A percentile compares a stretch with the other conserved stretches of the same genome.
phyloP scores from a whole-genome alignment of 805 yeast genomes.

The Wickerhamiella nectarea region DNA sequence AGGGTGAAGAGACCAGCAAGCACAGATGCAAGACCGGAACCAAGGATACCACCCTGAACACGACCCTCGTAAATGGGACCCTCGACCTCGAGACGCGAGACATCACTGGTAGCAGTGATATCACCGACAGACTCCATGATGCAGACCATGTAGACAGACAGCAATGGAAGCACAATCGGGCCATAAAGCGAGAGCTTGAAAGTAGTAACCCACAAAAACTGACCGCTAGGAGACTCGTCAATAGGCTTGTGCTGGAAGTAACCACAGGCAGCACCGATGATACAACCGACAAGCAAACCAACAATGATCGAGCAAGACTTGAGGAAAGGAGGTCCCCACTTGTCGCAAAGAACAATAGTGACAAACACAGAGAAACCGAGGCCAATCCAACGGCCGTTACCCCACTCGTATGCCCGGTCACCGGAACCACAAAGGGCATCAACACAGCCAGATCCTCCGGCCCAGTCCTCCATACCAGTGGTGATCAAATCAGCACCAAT shows the following conservation, averaged over 20 bases:
- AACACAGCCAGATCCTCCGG: slow-evolving; percentile 59
- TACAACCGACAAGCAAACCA: slow-evolving; percentile 77
- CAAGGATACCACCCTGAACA: slow-evolving; percentile 84
- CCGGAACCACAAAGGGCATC: slow-evolving; percentile 36
- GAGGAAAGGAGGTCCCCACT: slow-evolving; percentile 89
- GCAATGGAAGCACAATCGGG: slow-evolving; percentile 72
- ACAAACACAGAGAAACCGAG: slow-evolving; percentile 72
- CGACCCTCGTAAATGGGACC: slow-evolving; percentile 72
- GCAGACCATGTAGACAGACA: slow-evolving; percentile 67
- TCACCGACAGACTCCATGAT: slow-evolving; percentile 95
- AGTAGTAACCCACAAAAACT: slow-evolving; percentile 80
- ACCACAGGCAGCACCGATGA: slow-evolving; percentile 82
- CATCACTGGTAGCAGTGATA: slow-evolving; percentile 87
- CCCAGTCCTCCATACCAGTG: slow-evolving; percentile 72
- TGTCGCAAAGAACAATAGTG: slow-evolving; percentile 62
- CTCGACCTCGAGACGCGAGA: slow-evolving; percentile 69
- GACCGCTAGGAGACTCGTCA: slow-evolving; percentile 61
- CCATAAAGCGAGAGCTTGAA: slow-evolving; percentile 66
- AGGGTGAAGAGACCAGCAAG: slow-evolving; percentile 66
- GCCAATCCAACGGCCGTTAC: slow-evolving; percentile 76
- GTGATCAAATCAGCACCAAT: slow-evolving; percentile 61
- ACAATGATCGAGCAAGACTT: slow-evolving; percentile 83
- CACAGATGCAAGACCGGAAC: slow-evolving; percentile 74
- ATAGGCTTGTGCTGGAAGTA: slow-evolving; percentile 51
- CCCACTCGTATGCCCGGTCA: slow-evolving; percentile 50